Base-by-base conservation (phyloP, 1,284 basidiomycete species). In the Ceratobasidium theobromae region DNA sequence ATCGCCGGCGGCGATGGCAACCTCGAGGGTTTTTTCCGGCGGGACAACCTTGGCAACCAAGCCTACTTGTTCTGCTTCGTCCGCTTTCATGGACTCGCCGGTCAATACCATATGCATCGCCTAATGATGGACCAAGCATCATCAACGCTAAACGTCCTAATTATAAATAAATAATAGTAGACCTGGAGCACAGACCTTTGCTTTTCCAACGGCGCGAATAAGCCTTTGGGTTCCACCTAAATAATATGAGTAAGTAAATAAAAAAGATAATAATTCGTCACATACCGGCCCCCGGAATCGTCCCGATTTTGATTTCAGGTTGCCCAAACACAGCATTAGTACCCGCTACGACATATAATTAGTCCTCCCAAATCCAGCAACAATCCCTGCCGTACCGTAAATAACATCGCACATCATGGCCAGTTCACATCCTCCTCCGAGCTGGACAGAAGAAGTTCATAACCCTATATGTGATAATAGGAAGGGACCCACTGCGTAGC, bases 251-350 rank as follows among this genome's bases (percentile, higher is more conserved):
- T 21, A 32, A 18, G 16, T 33, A 8, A 32, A 32, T 12, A 23
- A n/a, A 21, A 11, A 14, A 21, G 38, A 40, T 23, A 9, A 3
- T n/a, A 21, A n/a, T n/a, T n/a, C 33, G 52, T 16, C 18, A 41
- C 53, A 5, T 38, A 54, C 53, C 83, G 16, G 81, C 82, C 6
- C 85, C 84, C 25, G 86, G 86, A 69, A 88, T 87, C 58, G 86
- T 86, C 66, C 86, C 86, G 53, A 88, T 80, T 70, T 84, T 87
- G 76, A 87, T 84, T 73, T 88, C 86, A 33, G 86, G 86, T 71
- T 87, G 86, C 49, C 83, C 85, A 70, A 88, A 87, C 43, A 77
- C 78, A 18, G 86, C 84, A 41, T 76, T 81, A 9, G 80, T 79
- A 1, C 83, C 80, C n/a, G 84, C 84, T 64, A 68, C 85, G 79